Evolutionary conservation across 495 filamentous ascomycete genomes (phyloP).

Genomic region (Lasiosphaeria ovina): DNA sequence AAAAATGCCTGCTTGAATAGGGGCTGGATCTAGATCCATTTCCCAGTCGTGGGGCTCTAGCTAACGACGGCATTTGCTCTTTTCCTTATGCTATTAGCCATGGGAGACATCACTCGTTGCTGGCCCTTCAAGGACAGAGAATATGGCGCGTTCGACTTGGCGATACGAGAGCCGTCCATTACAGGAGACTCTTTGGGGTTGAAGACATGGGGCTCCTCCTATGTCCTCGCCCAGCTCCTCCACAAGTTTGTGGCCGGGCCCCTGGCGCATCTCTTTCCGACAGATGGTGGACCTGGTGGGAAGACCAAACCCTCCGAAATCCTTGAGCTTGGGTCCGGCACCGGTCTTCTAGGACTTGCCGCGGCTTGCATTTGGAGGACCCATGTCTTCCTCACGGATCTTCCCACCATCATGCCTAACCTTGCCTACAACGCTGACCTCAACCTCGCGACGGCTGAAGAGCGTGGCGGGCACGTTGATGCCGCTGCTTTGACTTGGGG

Average conservation of each 20-base stretch:
- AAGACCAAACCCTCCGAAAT: conserved; percentile 25
- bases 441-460: conserved; percentile 35
- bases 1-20: conserved; percentile 38
- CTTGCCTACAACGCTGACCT: conserved; percentile 37
- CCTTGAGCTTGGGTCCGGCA: conserved; percentile 65
- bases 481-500: conserved; percentile 46
- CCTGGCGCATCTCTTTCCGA: conserved; percentile 38
- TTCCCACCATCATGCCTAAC: conserved; percentile 46
- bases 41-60: neutral
- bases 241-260: conserved; percentile 34
- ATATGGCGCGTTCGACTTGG: conserved; percentile 50
- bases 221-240: conserved; percentile 77
- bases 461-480: conserved; percentile 34
- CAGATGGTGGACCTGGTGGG: neutral
- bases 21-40: conserved; percentile 4
- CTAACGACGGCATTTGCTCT: neutral
- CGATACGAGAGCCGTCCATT: conserved; percentile 80
- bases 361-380: conserved; percentile 43
- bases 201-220: conserved; percentile 91
- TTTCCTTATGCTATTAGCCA: conserved; percentile 46
- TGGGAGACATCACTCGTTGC: conserved; percentile 71
- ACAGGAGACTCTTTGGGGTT: conserved; percentile 85
- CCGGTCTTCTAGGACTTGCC: conserved; percentile 59
- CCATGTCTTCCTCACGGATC: conserved; percentile 45
- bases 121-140: conserved; percentile 58